Percentiles rank a stretch among this genome's conserved stretches.
phyloP scores from a whole-genome alignment of 2,329 filamentous ascomycete species.

The Cylindrodendrum hubeiense region DNA sequence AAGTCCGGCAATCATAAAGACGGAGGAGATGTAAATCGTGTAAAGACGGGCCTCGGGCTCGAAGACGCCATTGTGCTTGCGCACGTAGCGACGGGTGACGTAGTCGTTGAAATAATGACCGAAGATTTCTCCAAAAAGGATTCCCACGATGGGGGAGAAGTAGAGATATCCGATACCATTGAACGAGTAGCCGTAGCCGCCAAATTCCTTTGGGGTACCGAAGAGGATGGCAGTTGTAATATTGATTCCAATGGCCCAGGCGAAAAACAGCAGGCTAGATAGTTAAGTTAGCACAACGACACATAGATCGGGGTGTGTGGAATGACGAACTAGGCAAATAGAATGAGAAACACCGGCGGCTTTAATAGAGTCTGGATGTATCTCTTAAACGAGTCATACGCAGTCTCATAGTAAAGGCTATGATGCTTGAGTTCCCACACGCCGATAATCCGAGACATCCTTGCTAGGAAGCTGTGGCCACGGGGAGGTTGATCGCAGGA shows the following conservation, averaged over 20 bases:
- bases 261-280: slow-evolving; percentile 52
- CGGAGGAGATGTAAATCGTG: slow-evolving; percentile 60
- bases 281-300: neutral
- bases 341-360: slow-evolving; percentile 25
- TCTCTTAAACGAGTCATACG: slow-evolving; percentile 24
- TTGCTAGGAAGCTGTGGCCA: slow-evolving; percentile 42
- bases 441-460: slow-evolving; percentile 38
- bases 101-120: slow-evolving; percentile 70
- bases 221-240: slow-evolving; percentile 67
- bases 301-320: neutral
- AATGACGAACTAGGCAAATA: slow-evolving; percentile 26
- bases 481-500: slow-evolving; percentile 50
- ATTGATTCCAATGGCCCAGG: slow-evolving; percentile 68
- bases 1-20: slow-evolving; percentile 63
- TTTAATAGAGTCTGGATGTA: slow-evolving; percentile 31
- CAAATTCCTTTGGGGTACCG: slow-evolving; percentile 39
- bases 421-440: slow-evolving; percentile 27
- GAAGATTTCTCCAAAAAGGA: slow-evolving; percentile 63
- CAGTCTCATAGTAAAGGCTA: slow-evolving; percentile 33
- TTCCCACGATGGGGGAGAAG: slow-evolving; percentile 68
- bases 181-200: slow-evolving; percentile 63
- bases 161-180: slow-evolving; percentile 68
- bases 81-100: slow-evolving; percentile 59
- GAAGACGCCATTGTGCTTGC: slow-evolving; percentile 62
- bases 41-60: slow-evolving; percentile 68